Percentiles rank a stretch among this genome's conserved stretches.
phyloP scores from a whole-genome alignment of 2,329 filamentous ascomycete species.

The Microsporum audouinii region DNA sequence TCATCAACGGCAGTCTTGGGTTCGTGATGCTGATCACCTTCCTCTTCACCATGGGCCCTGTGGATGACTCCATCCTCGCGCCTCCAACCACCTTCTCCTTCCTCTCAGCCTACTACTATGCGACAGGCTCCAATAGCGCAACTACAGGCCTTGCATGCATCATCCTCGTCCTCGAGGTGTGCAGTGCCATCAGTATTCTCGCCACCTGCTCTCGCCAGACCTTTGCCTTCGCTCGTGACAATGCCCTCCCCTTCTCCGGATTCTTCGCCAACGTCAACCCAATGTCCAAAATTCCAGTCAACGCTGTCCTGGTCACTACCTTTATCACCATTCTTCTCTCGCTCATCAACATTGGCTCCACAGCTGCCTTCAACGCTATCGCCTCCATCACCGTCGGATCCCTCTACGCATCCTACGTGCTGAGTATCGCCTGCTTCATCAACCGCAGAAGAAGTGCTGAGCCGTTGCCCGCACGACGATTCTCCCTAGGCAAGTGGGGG shows the following conservation, averaged over 20 bases:
- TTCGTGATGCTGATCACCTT: constrained; percentile 30
- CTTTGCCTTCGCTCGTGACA: constrained; percentile 40
- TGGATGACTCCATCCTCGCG: constrained; percentile 19
- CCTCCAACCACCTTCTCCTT: constrained; percentile 26
- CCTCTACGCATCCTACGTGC: constrained; percentile 31
- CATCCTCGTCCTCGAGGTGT: constrained; percentile 22
- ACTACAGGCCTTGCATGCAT: constrained; percentile 20
- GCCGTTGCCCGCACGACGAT: constrained; percentile 14
- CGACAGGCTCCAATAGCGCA: constrained; percentile 20
- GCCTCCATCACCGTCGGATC: constrained; percentile 29
- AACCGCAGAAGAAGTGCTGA: constrained; percentile 24
- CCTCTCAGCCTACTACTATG: constrained; percentile 25
- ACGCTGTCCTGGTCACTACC: constrained; percentile 21
- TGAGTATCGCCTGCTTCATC: constrained; percentile 27
- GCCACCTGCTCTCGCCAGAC: constrained; percentile 26
- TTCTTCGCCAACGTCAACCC: constrained; percentile 27
- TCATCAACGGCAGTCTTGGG: constrained; percentile 28
- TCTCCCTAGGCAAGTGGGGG: constrained; percentile 21
- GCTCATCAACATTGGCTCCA: constrained; percentile 30
- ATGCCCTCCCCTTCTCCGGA: constrained; percentile 41
- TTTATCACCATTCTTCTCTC: constrained; percentile 22
- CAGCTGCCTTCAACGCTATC: constrained; percentile 31
- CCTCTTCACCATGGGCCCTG: constrained; percentile 29
- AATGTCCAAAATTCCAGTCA: constrained; percentile 17
- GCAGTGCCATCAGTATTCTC: constrained; percentile 25